A percentile compares a stretch with the other conserved stretches of the same genome.
phyloP scores from a whole-genome alignment of 345 rosid genomes.

The Rhodomyrtus tomentosa region DNA sequence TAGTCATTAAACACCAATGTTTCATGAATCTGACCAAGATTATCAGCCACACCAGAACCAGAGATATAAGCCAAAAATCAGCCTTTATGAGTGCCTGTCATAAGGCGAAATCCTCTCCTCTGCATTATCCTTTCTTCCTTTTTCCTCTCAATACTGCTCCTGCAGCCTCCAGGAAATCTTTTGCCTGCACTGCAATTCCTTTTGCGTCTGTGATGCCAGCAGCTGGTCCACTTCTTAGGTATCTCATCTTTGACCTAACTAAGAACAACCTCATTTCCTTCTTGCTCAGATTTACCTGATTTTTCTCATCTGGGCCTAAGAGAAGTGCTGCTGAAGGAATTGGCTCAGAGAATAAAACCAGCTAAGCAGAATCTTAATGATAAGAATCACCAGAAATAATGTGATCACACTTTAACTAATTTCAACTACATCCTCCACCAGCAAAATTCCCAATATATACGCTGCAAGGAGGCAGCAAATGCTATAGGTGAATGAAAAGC shows the following conservation, averaged over 20 bases:
- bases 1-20: conserved; percentile 49
- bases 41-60: conserved; percentile 71
- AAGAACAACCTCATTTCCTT: conserved; percentile 23
- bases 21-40: conserved; percentile 62
- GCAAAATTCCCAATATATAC: conserved; percentile 50
- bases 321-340: conserved; percentile 14
- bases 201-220: conserved; percentile 31
- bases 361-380: conserved; percentile 32
- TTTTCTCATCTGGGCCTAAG: conserved; percentile 12
- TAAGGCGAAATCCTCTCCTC: conserved; percentile 76
- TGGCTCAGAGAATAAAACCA: conserved; percentile 18
- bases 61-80: conserved; percentile 65
- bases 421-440: conserved; percentile 45
- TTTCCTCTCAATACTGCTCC: conserved; percentile 47
- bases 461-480: conserved; percentile 54
- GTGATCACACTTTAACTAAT: conserved; percentile 24
- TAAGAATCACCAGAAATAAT: conserved; percentile 32
- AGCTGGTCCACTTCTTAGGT: conserved; percentile 28
- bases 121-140: conserved; percentile 39
- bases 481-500: conserved; percentile 39
- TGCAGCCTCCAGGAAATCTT: conserved; percentile 44
- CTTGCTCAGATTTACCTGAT: conserved; percentile 12
- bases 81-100: conserved; percentile 50
- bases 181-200: conserved; percentile 37
- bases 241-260: conserved; percentile 64